These are phyloP conservation scores for Cordyceps fumosorosea DNA, from an alignment of 2,329 filamentous ascomycete species.

Conservation along the genomic window DNA sequence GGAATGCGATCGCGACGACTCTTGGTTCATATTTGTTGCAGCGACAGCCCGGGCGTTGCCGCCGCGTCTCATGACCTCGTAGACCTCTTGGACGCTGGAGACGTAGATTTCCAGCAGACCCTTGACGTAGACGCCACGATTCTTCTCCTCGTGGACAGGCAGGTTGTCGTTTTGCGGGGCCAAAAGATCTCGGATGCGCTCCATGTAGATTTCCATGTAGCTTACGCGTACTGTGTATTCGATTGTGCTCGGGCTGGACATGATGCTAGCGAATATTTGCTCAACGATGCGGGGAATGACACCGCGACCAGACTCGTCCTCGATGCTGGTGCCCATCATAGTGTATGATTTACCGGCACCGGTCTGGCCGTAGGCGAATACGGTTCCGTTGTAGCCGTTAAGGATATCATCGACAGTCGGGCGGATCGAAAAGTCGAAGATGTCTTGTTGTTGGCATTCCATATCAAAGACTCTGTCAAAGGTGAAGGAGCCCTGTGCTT, in stretches of 20 bases:
- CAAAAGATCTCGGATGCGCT: conserved; percentile 89
- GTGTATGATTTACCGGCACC: conserved; percentile 98
- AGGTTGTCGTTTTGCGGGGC: conserved; percentile 92
- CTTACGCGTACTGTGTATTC: conserved; percentile 98
- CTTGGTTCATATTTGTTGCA: conserved; percentile 98
- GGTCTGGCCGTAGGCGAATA: conserved; percentile 97
- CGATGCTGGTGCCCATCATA: conserved; percentile 78
- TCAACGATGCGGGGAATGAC: conserved; percentile 96
- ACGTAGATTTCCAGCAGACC: conserved; percentile 92
- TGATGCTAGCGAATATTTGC: conserved; percentile 93
- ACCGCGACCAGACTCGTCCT: conserved; percentile 79
- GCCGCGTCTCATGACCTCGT: conserved; percentile 92
- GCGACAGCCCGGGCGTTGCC: conserved; percentile 85
- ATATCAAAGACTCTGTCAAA: conserved; percentile 98
- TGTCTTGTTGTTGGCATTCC: conserved; percentile 80
- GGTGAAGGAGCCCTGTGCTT: conserved; percentile 80
- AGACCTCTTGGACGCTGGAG: conserved; percentile 90
- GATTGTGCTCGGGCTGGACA: conserved; percentile 85
- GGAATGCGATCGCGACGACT: conserved; percentile 95
- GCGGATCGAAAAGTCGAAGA: conserved; percentile 97
- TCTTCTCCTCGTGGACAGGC: conserved; percentile 97
- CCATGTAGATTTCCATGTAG: conserved; percentile 99
- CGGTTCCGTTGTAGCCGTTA: conserved; percentile 98
- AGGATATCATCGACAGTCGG: conserved; percentile 96
- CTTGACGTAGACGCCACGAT: conserved; percentile 92